A percentile compares a stretch with the other conserved stretches of the same genome.
Conservation (phyloP, 805 yeast species). For the Ogataea methanolica region DNA sequence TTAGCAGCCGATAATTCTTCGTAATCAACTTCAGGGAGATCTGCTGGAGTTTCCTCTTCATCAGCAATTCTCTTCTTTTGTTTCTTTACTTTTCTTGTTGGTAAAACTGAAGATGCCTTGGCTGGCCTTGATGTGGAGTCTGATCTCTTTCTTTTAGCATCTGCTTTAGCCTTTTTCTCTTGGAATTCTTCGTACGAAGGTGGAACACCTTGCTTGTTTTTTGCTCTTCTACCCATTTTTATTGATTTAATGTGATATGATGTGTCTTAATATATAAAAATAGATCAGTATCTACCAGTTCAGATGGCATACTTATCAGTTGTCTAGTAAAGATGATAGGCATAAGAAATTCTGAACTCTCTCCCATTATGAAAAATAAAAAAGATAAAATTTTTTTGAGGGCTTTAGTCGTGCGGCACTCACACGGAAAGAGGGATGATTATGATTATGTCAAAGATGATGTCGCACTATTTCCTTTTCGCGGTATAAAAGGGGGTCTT, state of each 20-base stretch:
- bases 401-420: background rate
- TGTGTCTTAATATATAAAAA: too few species aligned
- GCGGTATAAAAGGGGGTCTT: too few species aligned
- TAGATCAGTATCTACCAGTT: background rate
- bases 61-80: conserved; percentile 23
- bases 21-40: conserved; percentile 60
- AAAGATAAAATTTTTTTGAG: background rate
- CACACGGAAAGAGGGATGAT: too few species aligned
- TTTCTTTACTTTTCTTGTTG: conserved; percentile 20
- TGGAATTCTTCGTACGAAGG: conserved; percentile 84
- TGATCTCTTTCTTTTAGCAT: conserved; percentile 22
- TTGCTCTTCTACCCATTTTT: conserved; percentile 87
- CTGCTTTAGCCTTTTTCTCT: conserved; percentile 36
- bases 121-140: background rate
- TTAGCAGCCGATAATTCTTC: conserved; percentile 67
- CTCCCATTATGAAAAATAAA: background rate
- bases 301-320: background rate
- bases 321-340: too few species aligned
- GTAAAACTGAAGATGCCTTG: background rate
- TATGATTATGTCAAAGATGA: too few species aligned
- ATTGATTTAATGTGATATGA: too few species aligned
- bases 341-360: background rate
- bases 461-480: too few species aligned
- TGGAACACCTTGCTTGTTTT: conserved; percentile 90
- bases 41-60: conserved; percentile 39